Conservation (phyloP, 2,329 filamentous ascomycete species). For the Fusarium albidum region DNA sequence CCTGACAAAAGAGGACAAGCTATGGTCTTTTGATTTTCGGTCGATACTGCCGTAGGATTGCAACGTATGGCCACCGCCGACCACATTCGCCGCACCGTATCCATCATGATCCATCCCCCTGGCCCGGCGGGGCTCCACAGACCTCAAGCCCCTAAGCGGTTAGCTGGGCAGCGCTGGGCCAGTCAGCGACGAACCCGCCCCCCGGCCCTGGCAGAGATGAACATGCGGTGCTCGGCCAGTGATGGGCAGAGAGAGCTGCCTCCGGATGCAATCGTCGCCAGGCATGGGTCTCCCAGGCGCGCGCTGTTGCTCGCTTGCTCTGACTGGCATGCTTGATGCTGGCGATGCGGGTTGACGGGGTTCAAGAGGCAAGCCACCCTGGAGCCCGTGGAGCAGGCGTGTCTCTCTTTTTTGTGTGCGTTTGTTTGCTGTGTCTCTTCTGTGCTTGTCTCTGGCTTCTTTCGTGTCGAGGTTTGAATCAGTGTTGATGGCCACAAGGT, state of each 20-base stretch:
- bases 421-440: not conserved
- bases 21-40: slow-evolving; percentile 11
- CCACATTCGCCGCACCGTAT: not conserved
- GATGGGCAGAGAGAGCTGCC: slow-evolving; percentile 26
- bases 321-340: slow-evolving; percentile 18
- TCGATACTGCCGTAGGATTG: slow-evolving; percentile 8
- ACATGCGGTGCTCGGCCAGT: slow-evolving; percentile 18
- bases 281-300: not conserved
- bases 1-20: slow-evolving; percentile 22
- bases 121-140: not conserved
- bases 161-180: slow-evolving; percentile 17
- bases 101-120: not conserved
- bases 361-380: slow-evolving; percentile 13
- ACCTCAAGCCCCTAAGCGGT: slow-evolving; percentile 20
- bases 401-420: not conserved
- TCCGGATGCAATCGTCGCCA: slow-evolving; percentile 1
- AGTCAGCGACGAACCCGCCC: slow-evolving; percentile 25
- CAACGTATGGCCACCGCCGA: slow-evolving; percentile 5
- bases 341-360: slow-evolving; percentile 7
- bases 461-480: not conserved
- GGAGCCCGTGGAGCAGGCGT: slow-evolving; percentile 12
- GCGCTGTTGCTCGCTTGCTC: not conserved
- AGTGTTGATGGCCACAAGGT: not conserved
- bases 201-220: slow-evolving; percentile 30
- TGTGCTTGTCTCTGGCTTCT: not conserved